A percentile compares a stretch with the other conserved stretches of the same genome.
Evolutionary conservation across 176 grass and related monocot genomes (phyloP).

Genomic region (Musa schizocarpa): DNA sequence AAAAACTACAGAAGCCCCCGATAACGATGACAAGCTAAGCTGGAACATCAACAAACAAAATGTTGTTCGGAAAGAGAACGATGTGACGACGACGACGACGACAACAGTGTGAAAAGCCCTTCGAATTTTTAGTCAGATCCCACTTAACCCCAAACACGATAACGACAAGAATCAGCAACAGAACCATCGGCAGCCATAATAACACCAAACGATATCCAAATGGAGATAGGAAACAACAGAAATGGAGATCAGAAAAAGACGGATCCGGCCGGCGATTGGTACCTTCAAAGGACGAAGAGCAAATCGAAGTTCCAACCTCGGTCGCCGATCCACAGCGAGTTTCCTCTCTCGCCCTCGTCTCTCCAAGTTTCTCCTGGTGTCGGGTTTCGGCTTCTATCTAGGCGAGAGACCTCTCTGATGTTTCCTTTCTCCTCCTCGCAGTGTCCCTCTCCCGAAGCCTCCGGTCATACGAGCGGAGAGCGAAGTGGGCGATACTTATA

Average conservation of each 20-base stretch:
- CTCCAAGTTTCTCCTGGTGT: neutral
- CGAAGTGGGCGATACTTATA: neutral
- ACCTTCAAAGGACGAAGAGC: neutral
- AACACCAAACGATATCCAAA: neutral
- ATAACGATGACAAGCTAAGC: no score
- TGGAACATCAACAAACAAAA: no score
- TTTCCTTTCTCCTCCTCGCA: neutral
- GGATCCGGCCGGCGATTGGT: neutral
- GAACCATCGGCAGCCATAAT: neutral
- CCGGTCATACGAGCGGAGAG: neutral
- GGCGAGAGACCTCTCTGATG: neutral
- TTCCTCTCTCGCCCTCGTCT: neutral
- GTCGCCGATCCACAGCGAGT: neutral
- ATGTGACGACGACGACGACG: no score
- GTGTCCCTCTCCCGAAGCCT: neutral
- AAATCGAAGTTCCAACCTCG: neutral
- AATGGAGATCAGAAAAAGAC: neutral
- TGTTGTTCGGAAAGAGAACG: no score
- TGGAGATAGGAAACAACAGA: neutral
- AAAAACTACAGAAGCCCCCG: no score
- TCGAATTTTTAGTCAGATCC: no score
- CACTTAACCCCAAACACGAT: no score
- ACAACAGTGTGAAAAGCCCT: no score
- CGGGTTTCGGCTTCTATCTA: neutral
- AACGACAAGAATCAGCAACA: neutral